Evolutionary conservation across 1,139 yeast species (phyloP), one percentile per base, ranked within the genome.

Genomic region (Saccharomyces pastorianus): DNA sequence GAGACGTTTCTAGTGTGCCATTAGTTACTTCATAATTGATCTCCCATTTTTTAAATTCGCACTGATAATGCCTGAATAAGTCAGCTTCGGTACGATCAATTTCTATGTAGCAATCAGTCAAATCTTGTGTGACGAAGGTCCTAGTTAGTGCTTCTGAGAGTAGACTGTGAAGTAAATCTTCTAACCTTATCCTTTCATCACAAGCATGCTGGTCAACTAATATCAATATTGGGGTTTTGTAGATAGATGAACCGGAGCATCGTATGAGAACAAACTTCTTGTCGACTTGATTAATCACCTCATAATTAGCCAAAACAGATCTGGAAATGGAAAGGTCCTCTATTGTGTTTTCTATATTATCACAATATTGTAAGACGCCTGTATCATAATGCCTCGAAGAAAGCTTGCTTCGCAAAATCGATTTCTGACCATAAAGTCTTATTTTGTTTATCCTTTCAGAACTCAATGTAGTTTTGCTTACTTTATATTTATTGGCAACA

Each of bases 121-220:
- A 8, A 3, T 53, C 51, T 44, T 58, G 58, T 14, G 50, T 23
- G 2, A 47, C 38, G 6, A 56, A 38, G 1, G 56, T 54, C 23
- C 53, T 52, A 4, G 42, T 53, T 1, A 61, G 3, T 1, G 57
- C 61, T 26, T 58, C 56, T 11, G 48, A 8, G 1, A 64, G 41
- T 46, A 60, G 60, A 2, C 73, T 72, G 44, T 64, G 61, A 11
- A 80, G 67, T 6, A 77, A 61, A 2, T 58, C 52, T 61, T 88
- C 95, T 1, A 84, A 75, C 47, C 74, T 72, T 0, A 85, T 71
- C 50, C 95, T 66, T 63, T 87, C 95, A 66, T 85, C 93, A 48
- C 84, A 80, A 0, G 95, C 95, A 71, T 88, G 95, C 64, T 87
- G 95, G 62, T 88, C 95, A 2, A 85, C 62, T 0, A 79, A 69